phyloP scores from a whole-genome alignment of 2,329 filamentous ascomycete genomes.

The Chalara sp. region DNA sequence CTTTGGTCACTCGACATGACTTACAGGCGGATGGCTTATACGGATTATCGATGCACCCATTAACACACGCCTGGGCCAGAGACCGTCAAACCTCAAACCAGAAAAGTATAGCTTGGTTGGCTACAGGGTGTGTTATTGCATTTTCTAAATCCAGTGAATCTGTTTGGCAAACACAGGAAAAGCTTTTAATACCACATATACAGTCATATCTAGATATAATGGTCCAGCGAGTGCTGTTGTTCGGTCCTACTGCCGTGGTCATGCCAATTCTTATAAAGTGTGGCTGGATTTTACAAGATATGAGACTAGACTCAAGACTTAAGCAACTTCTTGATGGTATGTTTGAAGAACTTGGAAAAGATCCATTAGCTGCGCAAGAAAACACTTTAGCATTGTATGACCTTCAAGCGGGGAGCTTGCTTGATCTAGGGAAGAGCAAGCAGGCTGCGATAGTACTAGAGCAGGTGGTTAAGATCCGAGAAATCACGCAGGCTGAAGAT shows the following conservation, averaged over 20 bases:
- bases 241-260: conserved; percentile 1
- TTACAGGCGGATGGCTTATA: neutral
- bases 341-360: no score
- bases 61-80: conserved; percentile 18
- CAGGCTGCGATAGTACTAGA: no score
- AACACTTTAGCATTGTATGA: no score
- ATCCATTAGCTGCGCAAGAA: no score
- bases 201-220: conserved; percentile 11
- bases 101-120: conserved; percentile 12
- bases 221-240: conserved; percentile 2
- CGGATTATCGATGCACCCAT: conserved; percentile 23
- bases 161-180: conserved; percentile 7
- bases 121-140: conserved; percentile 12
- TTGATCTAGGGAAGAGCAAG: no score
- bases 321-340: no score
- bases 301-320: conserved; percentile 12
- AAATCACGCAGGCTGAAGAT: no score
- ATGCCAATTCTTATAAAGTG: conserved; percentile 9
- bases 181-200: conserved; percentile 6
- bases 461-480: no score
- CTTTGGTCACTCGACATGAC: conserved; percentile 17
- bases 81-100: conserved; percentile 6
- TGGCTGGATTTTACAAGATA: conserved; percentile 3
- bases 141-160: conserved; percentile 7
- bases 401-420: no score